Evolutionary conservation across 164 flowering plant genomes (phyloP).

Genomic region (Liriodendron chinense): DNA sequence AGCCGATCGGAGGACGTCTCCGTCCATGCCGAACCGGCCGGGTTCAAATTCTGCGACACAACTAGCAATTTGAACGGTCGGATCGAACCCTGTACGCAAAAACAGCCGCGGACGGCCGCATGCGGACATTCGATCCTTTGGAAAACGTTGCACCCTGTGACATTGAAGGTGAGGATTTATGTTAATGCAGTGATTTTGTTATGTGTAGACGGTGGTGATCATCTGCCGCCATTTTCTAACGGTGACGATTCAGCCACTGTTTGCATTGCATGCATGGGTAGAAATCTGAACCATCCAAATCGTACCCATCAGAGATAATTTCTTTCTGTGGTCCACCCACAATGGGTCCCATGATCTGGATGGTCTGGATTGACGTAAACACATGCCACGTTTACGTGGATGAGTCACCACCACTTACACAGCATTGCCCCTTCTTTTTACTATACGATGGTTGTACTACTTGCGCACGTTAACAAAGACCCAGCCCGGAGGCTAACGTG

Average conservation of each 20-base stretch:
- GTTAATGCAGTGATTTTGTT: neutral
- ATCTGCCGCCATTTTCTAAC: no score
- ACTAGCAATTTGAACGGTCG: slow-evolving; percentile 21
- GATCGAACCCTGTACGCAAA: slow-evolving; percentile 22
- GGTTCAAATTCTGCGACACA: neutral
- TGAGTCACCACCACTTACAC: no score
- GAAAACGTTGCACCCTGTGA: slow-evolving; percentile 42
- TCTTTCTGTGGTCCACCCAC: no score
- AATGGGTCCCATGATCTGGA: neutral
- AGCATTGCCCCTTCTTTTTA: no score
- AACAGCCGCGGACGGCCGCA: slow-evolving; percentile 11
- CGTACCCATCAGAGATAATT: no score
- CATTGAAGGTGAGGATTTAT: slow-evolving; percentile 44
- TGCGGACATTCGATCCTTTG: slow-evolving; percentile 29
- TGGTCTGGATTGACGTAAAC: neutral
- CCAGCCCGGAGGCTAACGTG: neutral
- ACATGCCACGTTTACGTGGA: no score
- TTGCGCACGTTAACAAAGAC: neutral
- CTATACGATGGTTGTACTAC: neutral
- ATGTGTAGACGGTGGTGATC: neutral
- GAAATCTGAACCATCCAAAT: no score
- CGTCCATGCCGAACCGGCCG: slow-evolving; percentile 35
- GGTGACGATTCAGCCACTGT: no score
- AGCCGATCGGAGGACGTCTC: slow-evolving; percentile 25
- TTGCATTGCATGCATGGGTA: no score